Conservation (phyloP, 1,284 basidiomycete genomes). For the Apiotrichum brassicae region DNA sequence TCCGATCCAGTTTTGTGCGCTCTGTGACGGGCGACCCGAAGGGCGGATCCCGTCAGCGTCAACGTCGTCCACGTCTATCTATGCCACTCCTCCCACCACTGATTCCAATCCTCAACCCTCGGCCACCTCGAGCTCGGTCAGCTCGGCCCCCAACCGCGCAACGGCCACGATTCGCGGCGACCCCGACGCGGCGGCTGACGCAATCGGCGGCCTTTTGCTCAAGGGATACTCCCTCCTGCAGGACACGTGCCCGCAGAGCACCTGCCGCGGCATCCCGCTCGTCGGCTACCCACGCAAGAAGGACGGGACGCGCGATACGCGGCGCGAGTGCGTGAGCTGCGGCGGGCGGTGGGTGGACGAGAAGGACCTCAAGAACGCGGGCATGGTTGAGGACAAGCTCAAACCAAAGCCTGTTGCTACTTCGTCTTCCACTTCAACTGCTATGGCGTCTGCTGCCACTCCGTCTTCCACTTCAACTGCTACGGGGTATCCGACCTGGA, state of each 20-base stretch:
- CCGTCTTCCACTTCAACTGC: neutral
- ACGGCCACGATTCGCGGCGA: constrained; percentile 7
- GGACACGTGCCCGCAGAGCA: constrained; percentile 33
- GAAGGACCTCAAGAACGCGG: constrained; percentile 11
- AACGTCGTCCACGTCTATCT: neutral
- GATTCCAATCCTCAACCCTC: neutral
- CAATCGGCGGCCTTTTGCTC: constrained; percentile 39
- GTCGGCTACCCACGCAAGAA: constrained; percentile 39
- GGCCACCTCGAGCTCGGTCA: neutral
- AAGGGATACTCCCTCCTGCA: constrained; percentile 42
- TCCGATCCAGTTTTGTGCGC: constrained; percentile 44
- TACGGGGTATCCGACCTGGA: too few relatives aligned
- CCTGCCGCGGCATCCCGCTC: constrained; percentile 41
- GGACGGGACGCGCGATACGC: constrained; percentile 29
- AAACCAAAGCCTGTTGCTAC: neutral
- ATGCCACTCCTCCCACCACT: neutral
- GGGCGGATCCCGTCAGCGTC: neutral
- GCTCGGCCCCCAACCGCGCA: neutral
- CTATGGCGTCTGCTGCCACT: neutral
- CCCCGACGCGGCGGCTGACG: constrained; percentile 29
- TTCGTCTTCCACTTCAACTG: neutral
- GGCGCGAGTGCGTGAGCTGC: constrained; percentile 38
- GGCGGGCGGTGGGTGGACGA: constrained; percentile 34
- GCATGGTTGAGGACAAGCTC: neutral
- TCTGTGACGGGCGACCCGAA: constrained; percentile 44